Conservation (phyloP, 805 yeast genomes). For the Scheffersomyces spartinae region DNA sequence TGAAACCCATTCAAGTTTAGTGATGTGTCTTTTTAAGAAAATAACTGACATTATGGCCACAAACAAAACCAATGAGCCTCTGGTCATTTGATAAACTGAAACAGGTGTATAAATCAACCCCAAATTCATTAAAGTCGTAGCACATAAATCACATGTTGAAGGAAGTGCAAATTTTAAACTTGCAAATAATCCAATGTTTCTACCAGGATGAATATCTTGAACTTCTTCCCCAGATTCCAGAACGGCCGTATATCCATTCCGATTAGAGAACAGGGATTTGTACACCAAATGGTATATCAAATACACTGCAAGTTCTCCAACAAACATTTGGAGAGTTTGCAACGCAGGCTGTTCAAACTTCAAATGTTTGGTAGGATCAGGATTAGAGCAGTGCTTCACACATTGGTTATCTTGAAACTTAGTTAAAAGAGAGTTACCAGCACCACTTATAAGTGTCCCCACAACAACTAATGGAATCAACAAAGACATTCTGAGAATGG, state of each 20-base stretch:
- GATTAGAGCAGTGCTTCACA: slow-evolving; percentile 41
- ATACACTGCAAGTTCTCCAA: slow-evolving; percentile 53
- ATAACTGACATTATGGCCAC: slow-evolving; percentile 62
- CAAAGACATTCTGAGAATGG: too few species aligned
- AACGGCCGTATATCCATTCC: too few species aligned
- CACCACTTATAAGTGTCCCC: too few species aligned
- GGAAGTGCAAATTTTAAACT: slow-evolving; percentile 39
- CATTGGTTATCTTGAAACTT: slow-evolving; percentile 71
- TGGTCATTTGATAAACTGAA: slow-evolving; percentile 75
- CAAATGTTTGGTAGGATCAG: slow-evolving; percentile 28
- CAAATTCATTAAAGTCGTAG: slow-evolving; percentile 67
- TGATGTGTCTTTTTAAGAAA: slow-evolving; percentile 44
- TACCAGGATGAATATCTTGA: too few species aligned
- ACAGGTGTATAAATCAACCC: slow-evolving; percentile 69
- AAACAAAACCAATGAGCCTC: slow-evolving; percentile 66
- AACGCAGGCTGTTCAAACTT: slow-evolving; percentile 68
- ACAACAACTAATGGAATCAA: too few species aligned
- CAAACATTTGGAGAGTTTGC: slow-evolving; percentile 73
- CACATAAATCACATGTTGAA: slow-evolving; percentile 58
- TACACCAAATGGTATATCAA: slow-evolving; percentile 23
- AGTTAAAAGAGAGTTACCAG: slow-evolving; percentile 66
- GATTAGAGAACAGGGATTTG: too few species aligned
- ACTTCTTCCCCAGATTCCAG: too few species aligned
- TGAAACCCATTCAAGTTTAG: slow-evolving; percentile 57
- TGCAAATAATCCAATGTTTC: slow-evolving; percentile 5